phyloP scores from a whole-genome alignment of 179 eudicot genomes.

The Silene vulgaris region DNA sequence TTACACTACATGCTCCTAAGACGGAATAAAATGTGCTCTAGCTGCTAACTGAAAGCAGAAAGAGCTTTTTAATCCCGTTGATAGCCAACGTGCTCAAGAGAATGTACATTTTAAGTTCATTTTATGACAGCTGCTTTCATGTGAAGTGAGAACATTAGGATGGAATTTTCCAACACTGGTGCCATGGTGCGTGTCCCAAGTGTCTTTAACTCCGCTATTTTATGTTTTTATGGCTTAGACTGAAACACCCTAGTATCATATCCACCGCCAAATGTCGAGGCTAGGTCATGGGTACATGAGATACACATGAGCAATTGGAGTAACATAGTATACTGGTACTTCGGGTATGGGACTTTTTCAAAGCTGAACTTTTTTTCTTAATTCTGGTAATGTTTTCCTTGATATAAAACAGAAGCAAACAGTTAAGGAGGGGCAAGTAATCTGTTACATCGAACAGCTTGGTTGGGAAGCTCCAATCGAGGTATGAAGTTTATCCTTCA shows the following conservation, averaged over 20 bases:
- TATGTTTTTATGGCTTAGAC: neutral
- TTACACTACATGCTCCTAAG: neutral
- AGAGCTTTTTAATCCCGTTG: neutral
- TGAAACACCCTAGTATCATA: neutral
- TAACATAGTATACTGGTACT: neutral
- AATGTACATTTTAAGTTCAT: neutral
- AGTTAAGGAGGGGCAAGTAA: slow-evolving; percentile 85
- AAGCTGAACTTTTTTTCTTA: neutral
- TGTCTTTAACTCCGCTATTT: neutral
- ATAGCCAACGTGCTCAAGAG: neutral
- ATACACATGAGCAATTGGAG: neutral
- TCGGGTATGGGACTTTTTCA: neutral
- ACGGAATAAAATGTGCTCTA: neutral
- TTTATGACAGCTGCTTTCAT: neutral
- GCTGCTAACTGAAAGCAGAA: neutral
- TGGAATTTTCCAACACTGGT: no score
- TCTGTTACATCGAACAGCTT: slow-evolving; percentile 86
- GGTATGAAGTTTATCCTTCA: slow-evolving; percentile 35
- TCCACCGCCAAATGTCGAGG: neutral
- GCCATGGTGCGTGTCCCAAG: no score
- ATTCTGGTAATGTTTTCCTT: slow-evolving; percentile 7
- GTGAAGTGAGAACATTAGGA: no score
- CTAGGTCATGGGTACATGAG: neutral
- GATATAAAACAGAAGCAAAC: slow-evolving; percentile 54
- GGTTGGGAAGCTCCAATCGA: slow-evolving; percentile 71